A percentile compares a stretch with the other conserved stretches of the same genome.
Evolutionary conservation across 192 early-diverging fungal genomes (phyloP).

Genomic region (Umbelopsis vinacea): DNA sequence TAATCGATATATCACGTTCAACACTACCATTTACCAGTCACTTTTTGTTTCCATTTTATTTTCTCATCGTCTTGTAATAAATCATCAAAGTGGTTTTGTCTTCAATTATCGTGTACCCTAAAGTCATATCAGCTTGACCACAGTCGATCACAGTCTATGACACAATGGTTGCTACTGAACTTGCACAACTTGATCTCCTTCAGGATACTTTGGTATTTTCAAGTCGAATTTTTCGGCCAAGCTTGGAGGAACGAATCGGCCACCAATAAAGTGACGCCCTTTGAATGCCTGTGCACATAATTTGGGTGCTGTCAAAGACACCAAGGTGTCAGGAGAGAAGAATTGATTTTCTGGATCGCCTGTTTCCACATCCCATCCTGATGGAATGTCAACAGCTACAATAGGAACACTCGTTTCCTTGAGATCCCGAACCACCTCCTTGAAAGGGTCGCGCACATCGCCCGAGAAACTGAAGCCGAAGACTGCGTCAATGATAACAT

Average conservation of each 20-base stretch:
- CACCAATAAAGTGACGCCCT: slow-evolving; percentile 86
- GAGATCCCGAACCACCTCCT: slow-evolving; percentile 58
- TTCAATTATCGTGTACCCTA: too few relatives aligned
- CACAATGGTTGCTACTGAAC: slow-evolving; percentile 7
- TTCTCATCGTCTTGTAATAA: too few relatives aligned
- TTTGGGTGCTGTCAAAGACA: slow-evolving; percentile 95
- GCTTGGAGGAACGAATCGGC: slow-evolving; percentile 83
- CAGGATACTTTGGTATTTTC: slow-evolving; percentile 72
- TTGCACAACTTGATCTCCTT: slow-evolving; percentile 71
- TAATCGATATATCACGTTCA: too few relatives aligned
- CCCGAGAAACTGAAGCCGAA: slow-evolving; percentile 95
- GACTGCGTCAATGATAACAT: slow-evolving; percentile 84
- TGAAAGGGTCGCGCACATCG: slow-evolving; percentile 77
- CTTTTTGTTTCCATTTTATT: too few relatives aligned
- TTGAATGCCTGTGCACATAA: slow-evolving; percentile 68
- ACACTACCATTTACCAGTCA: too few relatives aligned
- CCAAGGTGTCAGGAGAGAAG: slow-evolving; percentile 79
- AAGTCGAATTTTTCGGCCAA: slow-evolving; percentile 71
- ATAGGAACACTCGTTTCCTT: slow-evolving; percentile 46
- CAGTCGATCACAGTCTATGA: background rate
- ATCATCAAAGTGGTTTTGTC: too few relatives aligned
- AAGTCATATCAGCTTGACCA: too few relatives aligned
- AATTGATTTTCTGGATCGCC: slow-evolving; percentile 56
- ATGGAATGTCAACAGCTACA: slow-evolving; percentile 89
- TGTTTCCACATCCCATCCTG: slow-evolving; percentile 92